phyloP scores from a whole-genome alignment of 306 rosid species.

The Lablab purpureus region DNA sequence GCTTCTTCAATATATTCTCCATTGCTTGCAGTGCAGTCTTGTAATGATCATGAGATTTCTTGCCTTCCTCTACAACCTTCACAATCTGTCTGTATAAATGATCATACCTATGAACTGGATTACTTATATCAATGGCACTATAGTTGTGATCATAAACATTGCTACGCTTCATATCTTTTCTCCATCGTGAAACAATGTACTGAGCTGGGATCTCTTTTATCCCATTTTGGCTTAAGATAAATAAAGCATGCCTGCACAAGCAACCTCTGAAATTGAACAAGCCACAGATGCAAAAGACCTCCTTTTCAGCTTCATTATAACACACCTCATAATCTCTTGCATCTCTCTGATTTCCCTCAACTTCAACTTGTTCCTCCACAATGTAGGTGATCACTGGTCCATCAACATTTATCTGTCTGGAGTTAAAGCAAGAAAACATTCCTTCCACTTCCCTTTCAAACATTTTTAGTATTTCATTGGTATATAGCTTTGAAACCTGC shows the following conservation, averaged over 20 bases:
- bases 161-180: conserved; percentile 66
- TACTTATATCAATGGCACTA: conserved; percentile 58
- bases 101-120: conserved; percentile 71
- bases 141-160: conserved; percentile 55
- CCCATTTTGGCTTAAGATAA: conserved; percentile 66
- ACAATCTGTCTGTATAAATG: conserved; percentile 66
- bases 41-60: conserved; percentile 62
- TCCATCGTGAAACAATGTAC: conserved; percentile 71
- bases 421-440: conserved; percentile 66
- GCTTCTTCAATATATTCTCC: conserved; percentile 64
- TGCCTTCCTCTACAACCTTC: conserved; percentile 78
- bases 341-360: conserved; percentile 58
- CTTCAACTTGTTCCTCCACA: conserved; percentile 64
- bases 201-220: conserved; percentile 71
- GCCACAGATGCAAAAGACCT: conserved; percentile 72
- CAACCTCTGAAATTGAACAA: conserved; percentile 72
- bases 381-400: conserved; percentile 62
- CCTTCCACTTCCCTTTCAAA: conserved; percentile 68
- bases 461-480: conserved; percentile 59
- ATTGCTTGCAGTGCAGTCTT: conserved; percentile 55
- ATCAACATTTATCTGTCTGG: conserved; percentile 59
- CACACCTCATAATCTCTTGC: conserved; percentile 66
- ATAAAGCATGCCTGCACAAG: conserved; percentile 75
- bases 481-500: conserved; percentile 71
- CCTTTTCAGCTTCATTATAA: conserved; percentile 69